Conservation (phyloP, 352 stramenopile species). For the Elongisporangium prolatum region DNA sequence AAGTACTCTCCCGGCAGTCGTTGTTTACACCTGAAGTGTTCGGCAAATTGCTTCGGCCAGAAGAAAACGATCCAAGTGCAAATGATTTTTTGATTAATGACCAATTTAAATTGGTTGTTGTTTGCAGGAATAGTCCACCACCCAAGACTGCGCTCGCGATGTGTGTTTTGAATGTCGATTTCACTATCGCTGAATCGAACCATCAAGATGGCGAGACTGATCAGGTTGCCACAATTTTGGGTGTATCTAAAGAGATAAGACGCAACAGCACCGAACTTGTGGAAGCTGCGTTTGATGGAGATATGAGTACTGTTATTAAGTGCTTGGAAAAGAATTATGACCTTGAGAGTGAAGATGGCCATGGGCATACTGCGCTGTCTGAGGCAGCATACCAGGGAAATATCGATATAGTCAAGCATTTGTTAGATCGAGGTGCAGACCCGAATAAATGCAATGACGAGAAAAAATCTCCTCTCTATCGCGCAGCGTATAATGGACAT, state of each 20-base stretch:
- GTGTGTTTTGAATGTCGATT: constrained; percentile 54
- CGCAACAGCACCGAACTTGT: constrained; percentile 81
- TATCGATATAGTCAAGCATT: constrained; percentile 46
- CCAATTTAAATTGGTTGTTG: constrained; percentile 83
- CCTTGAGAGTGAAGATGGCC: constrained; percentile 80
- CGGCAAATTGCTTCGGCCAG: constrained; percentile 31
- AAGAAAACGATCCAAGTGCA: constrained; percentile 43
- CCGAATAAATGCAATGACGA: constrained; percentile 86
- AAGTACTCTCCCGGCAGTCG: constrained; percentile 62
- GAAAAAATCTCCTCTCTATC: constrained; percentile 76
- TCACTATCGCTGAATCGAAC: constrained; percentile 7
- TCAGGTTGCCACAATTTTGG: constrained; percentile 41
- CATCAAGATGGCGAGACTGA: constrained; percentile 12
- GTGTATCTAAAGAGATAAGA: constrained; percentile 52
- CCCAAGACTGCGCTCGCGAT: constrained; percentile 54
- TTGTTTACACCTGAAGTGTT: constrained; percentile 69
- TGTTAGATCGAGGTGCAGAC: constrained; percentile 77
- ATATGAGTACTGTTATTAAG: constrained; percentile 62
- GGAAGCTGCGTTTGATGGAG: constrained; percentile 86
- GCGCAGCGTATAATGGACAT: constrained; percentile 86
- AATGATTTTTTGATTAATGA: constrained; percentile 75
- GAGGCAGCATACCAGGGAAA: constrained; percentile 87
- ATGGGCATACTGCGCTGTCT: constrained; percentile 81
- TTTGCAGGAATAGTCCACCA: constrained; percentile 41
- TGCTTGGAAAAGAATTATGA: constrained; percentile 86